These are phyloP conservation scores for Tetradesmus lagerheimii DNA, from an alignment of 139 green algal genomes.

Conservation along the genomic window DNA sequence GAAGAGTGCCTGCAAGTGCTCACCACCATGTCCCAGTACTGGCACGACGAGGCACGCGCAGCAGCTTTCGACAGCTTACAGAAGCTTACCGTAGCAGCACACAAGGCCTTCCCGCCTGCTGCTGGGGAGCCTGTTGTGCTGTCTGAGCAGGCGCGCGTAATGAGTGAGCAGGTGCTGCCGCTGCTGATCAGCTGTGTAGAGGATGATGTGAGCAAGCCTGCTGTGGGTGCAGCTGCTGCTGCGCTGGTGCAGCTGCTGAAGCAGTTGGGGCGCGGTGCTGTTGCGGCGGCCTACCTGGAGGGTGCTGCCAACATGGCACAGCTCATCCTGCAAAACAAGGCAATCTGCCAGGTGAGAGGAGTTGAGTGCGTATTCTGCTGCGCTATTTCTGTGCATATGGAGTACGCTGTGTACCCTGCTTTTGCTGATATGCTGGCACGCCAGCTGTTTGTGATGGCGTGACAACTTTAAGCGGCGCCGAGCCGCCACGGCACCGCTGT, in stretches of 20 bases:
- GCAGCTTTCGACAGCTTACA: constrained; percentile 56
- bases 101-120: constrained; percentile 47
- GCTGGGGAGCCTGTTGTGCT: constrained; percentile 6
- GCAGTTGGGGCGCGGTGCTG: neutral
- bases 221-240: constrained; percentile 50
- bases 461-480: neutral
- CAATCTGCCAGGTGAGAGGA: constrained; percentile 57
- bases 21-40: constrained; percentile 59
- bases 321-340: constrained; percentile 58
- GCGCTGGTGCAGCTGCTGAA: constrained; percentile 27
- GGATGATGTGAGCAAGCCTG: constrained; percentile 60
- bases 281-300: constrained; percentile 18
- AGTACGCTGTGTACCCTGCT: neutral
- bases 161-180: constrained; percentile 29
- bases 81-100: constrained; percentile 47
- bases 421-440: neutral
- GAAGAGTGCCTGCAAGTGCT: constrained; percentile 58
- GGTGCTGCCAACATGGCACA: constrained; percentile 11
- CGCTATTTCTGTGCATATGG: no score
- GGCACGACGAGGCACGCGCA: constrained; percentile 76
- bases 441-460: neutral
- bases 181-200: constrained; percentile 57
- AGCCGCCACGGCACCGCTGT: neutral
- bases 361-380: no score
- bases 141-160: constrained; percentile 1